A percentile compares a stretch with the other conserved stretches of the same genome.
Evolutionary conservation across 2,329 filamentous ascomycete genomes (phyloP).

Genomic region (Monosporascus sp.): DNA sequence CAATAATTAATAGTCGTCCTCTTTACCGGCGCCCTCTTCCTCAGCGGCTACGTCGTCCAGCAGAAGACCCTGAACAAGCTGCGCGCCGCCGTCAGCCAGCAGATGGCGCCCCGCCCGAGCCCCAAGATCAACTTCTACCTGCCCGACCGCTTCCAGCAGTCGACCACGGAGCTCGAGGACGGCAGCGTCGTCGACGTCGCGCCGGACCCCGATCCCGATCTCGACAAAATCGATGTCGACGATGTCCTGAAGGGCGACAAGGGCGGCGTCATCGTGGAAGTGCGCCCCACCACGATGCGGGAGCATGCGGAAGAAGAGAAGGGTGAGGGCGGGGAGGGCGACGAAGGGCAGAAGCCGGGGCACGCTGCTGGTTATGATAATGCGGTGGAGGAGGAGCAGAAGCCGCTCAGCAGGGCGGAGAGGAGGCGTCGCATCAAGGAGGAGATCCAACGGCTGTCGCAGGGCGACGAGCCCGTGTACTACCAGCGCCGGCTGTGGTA

Average conservation of each 20-base stretch:
- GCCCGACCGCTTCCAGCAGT: conserved; percentile 43
- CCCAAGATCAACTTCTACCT: conserved; percentile 46
- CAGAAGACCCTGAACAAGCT: conserved; percentile 78
- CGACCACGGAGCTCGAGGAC: conserved; percentile 41
- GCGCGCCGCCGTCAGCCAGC: conserved; percentile 62
- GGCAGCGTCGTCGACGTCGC: conserved; percentile 35
- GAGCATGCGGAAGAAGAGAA: conserved; percentile 11
- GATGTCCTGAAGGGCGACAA: conserved; percentile 1
- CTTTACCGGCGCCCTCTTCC: conserved; percentile 77
- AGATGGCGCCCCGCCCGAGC: conserved; percentile 35
- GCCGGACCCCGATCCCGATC: conserved; percentile 27
- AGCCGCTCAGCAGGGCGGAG: conserved; percentile 47
- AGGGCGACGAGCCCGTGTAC: conserved; percentile 40
- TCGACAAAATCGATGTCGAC: conserved; percentile 6
- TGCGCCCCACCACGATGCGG: conserved; percentile 27
- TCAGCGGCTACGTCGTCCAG: conserved; percentile 82
- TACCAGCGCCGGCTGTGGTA: conserved; percentile 54
- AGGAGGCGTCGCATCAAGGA: conserved; percentile 54
- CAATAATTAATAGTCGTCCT: conserved; percentile 51
- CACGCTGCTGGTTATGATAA: conserved; percentile 8
- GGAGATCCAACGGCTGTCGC: conserved; percentile 45
- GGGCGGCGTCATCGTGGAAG: conserved; percentile 29
- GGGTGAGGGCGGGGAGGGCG: conserved; percentile 6
- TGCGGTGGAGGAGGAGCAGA: conserved; percentile 33
- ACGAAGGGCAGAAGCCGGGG: conserved; percentile 3